phyloP scores from a whole-genome alignment of 257 asterid species.

The Solanum raphanifolium region DNA sequence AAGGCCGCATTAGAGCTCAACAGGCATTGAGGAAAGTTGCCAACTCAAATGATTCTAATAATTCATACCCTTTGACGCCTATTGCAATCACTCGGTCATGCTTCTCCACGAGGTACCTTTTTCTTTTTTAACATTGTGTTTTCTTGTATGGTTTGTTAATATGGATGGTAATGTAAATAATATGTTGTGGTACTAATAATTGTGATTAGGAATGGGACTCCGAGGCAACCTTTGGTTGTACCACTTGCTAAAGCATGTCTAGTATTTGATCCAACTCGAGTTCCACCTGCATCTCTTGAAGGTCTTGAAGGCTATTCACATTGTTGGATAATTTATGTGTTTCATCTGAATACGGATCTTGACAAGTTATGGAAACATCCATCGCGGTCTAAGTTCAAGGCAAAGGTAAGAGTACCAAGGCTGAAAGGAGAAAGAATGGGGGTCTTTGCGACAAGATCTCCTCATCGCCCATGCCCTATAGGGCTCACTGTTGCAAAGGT shows the following conservation, averaged over 20 bases:
- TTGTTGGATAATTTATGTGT: constrained; percentile 89
- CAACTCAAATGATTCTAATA: constrained; percentile 20
- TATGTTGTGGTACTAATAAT: not conserved
- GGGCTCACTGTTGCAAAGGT: constrained; percentile 98
- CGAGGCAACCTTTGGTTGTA: constrained; percentile 94
- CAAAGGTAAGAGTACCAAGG: constrained; percentile 95
- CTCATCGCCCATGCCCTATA: constrained; percentile 97
- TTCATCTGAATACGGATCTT: constrained; percentile 85
- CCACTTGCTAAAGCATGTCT: constrained; percentile 86
- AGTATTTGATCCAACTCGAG: constrained; percentile 56
- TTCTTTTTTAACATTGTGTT: not conserved
- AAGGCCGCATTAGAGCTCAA: constrained; percentile 90
- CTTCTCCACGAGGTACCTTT: constrained; percentile 73
- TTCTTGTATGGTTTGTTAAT: not conserved
- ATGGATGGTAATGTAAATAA: not conserved
- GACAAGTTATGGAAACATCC: constrained; percentile 91
- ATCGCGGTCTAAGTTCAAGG: constrained; percentile 73
- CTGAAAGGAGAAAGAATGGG: constrained; percentile 81
- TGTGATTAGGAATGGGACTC: constrained; percentile 56
- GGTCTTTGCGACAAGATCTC: constrained; percentile 93
- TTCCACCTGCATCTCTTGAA: constrained; percentile 78
- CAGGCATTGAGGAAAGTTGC: constrained; percentile 66
- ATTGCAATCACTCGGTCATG: constrained; percentile 70
- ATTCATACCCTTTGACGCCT: constrained; percentile 78
- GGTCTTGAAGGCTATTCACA: constrained; percentile 89